Evolutionary conservation across 805 yeast genomes (phyloP), one percentile per base, ranked within the genome.

Genomic region (Candida qinlingensis): DNA sequence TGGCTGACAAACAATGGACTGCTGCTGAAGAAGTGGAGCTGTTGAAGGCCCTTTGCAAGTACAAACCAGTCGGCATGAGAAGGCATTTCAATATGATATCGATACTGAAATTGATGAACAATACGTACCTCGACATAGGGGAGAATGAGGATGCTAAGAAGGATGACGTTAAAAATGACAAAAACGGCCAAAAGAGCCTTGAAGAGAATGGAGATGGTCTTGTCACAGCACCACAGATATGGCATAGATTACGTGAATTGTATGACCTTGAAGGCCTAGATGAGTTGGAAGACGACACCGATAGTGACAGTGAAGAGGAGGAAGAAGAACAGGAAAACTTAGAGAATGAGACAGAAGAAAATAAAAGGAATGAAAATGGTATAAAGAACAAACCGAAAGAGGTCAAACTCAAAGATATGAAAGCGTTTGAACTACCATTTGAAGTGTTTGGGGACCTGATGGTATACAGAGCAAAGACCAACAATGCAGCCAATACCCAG

Each of bases 231-330:
- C 58, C 60, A 3, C 84, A 83, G 39, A 69, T 85, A 4, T 79
- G 85, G 84, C 72, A 67, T 28, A 81, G 79, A 58, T 69, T 87
- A 29, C 66, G 57, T 2, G 65, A 65, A 34, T 64, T 77, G 36
- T 87, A 84, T 59, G 74, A 86, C 56, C 65, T 86, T 44, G 70
- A 73, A 6, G 78, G 76, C 27, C 67, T 84, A 8, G 89, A 84
- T 51, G 75, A 71, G 29, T 53, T 82, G 26, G 89, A 78, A 49
- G 69, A 69, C 41, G 63, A 60, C 5, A 49, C 45, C 37, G 60
- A 50, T 13, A 55, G 44, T 19, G 47, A 41, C 1, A 49, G 46
- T 10, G 53, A 45, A 8, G 46, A 41, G 4, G 50, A 40, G 8
- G 29, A 41, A 9, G 37, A 41, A 28, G 33, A 6, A 7, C 27